Evolutionary conservation across 1,139 yeast species (phyloP).

Genomic region (Magnusiomyces paraingens): DNA sequence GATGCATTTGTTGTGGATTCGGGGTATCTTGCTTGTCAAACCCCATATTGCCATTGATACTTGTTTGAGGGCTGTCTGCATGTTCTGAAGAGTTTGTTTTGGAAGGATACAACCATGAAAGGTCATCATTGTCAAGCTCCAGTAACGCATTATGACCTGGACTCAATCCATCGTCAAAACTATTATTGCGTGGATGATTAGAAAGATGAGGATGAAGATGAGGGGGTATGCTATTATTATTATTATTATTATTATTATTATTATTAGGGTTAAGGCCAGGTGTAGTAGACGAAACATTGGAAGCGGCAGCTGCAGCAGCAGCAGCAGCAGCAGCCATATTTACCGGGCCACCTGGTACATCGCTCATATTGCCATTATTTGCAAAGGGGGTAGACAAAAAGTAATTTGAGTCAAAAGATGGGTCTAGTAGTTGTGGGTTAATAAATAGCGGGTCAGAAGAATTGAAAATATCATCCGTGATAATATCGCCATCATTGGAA

Average conservation of each 20-base stretch:
- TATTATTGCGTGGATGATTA: background rate
- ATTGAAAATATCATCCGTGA: slow-evolving; percentile 24
- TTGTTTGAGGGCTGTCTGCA: slow-evolving; percentile 4
- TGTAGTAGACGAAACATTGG: background rate
- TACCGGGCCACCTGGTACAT: slow-evolving; percentile 5
- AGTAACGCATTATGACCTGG: slow-evolving; percentile 5
- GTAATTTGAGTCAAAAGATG: slow-evolving; percentile 10
- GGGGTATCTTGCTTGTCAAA: too few relatives aligned
- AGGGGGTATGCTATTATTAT: slow-evolving; percentile 4
- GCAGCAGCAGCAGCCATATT: slow-evolving; percentile 4
- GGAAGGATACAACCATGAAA: slow-evolving; percentile 16
- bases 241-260: background rate
- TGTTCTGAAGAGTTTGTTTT: slow-evolving; percentile 1
- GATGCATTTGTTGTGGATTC: background rate
- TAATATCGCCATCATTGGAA: slow-evolving; percentile 23
- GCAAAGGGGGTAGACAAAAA: slow-evolving; percentile 10
- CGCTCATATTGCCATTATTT: slow-evolving; percentile 5
- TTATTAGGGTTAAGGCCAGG: background rate
- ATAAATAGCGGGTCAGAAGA: slow-evolving; percentile 29
- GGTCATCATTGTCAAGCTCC: slow-evolving; percentile 14
- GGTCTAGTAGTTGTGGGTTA: slow-evolving; percentile 30
- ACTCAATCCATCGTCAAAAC: slow-evolving; percentile 9
- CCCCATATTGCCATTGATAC: too few relatives aligned
- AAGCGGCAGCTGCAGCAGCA: slow-evolving; percentile 7
- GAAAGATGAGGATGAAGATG: background rate